Evolutionary conservation across 2,329 filamentous ascomycete species (phyloP).

Genomic region (Epichloe aotearoae): DNA sequence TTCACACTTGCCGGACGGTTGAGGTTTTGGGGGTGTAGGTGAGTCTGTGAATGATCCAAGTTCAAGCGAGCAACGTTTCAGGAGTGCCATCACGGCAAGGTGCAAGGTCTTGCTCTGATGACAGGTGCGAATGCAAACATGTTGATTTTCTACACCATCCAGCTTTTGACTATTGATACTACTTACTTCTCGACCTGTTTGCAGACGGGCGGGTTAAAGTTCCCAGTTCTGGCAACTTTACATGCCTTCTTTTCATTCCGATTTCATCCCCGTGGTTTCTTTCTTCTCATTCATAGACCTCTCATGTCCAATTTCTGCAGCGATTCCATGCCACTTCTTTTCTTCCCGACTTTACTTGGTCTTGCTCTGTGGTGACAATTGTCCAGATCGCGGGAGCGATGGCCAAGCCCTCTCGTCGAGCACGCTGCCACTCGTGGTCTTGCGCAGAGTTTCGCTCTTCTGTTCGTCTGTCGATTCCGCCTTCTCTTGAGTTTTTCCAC

Average conservation of each 20-base stretch:
- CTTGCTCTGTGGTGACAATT: background rate
- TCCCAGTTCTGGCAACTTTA: background rate
- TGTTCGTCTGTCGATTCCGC: background rate
- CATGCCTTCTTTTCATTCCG: background rate
- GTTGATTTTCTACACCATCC: background rate
- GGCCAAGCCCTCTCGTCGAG: constrained; percentile 5
- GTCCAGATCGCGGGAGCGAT: background rate
- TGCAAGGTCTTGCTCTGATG: background rate
- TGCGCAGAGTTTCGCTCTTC: background rate
- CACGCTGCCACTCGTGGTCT: background rate
- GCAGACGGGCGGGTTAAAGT: too few relatives aligned
- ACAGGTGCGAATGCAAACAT: background rate
- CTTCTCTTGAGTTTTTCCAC: background rate
- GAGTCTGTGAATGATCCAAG: too few relatives aligned
- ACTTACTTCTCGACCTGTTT: background rate
- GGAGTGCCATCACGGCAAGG: too few relatives aligned
- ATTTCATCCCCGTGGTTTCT: too few relatives aligned
- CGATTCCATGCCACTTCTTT: background rate
- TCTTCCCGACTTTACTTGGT: background rate
- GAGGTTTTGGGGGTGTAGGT: too few relatives aligned
- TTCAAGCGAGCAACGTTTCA: too few relatives aligned
- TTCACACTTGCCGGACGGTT: too few relatives aligned
- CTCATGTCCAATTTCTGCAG: too few relatives aligned
- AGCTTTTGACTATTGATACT: background rate
- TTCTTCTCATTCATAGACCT: too few relatives aligned